Conservation (phyloP, 257 asterid genomes). For the Solanum phureja region DNA sequence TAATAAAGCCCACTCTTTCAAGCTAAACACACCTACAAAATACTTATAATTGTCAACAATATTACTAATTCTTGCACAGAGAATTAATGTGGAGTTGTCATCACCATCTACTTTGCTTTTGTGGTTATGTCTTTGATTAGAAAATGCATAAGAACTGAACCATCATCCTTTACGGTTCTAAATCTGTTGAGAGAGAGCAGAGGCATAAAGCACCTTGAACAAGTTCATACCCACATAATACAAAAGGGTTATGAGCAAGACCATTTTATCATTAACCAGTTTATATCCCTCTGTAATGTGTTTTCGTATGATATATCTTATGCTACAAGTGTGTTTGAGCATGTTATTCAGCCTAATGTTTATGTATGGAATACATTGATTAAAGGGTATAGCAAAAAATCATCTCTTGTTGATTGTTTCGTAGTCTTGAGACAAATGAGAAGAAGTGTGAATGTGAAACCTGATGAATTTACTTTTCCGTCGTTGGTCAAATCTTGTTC, state of each 20-base stretch:
- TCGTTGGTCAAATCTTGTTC: conserved; percentile 49
- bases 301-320: conserved; percentile 25
- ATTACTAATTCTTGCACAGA: background rate
- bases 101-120: background rate
- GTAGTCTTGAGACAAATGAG: conserved; percentile 34
- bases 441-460: conserved; percentile 14
- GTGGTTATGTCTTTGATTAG: background rate
- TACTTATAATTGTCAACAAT: background rate
- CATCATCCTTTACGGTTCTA: conserved; percentile 14
- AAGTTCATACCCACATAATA: conserved; percentile 42
- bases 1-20: background rate
- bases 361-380: conserved; percentile 58
- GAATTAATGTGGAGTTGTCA: background rate
- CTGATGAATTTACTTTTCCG: conserved; percentile 57
- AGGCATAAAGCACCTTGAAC: conserved; percentile 24
- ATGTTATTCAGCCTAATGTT: conserved; percentile 36
- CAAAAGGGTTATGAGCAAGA: conserved; percentile 60
- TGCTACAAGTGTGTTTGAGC: conserved; percentile 35
- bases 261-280: conserved; percentile 36
- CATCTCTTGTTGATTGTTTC: conserved; percentile 22
- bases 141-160: background rate
- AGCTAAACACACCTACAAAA: background rate
- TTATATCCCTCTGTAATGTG: conserved; percentile 34
- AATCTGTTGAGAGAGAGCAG: conserved; percentile 34
- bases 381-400: conserved; percentile 31